These are phyloP conservation scores for Yarrowia sp. DNA, from an alignment of 805 yeast genomes.

Conservation along the genomic window DNA sequence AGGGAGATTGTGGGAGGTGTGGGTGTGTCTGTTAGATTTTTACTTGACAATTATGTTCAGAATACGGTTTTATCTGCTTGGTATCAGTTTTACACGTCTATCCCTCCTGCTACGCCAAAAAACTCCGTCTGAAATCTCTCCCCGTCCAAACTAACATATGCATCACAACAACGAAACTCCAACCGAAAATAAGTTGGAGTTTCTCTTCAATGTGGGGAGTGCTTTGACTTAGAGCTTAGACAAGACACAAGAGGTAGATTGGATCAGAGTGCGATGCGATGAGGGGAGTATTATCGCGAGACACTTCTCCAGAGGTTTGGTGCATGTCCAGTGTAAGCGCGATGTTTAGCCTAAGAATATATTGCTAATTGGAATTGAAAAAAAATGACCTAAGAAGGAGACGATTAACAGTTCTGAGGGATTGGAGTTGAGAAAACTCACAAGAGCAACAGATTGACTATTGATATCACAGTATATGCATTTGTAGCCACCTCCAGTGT, in stretches of 20 bases:
- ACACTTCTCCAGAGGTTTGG: no score
- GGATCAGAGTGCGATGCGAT: slow-evolving; percentile 22
- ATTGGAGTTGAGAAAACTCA: no score
- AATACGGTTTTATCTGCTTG: no score
- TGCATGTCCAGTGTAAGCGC: no score
- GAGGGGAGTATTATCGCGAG: no score
- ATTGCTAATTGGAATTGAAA: no score
- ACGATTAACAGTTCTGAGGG: no score
- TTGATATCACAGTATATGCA: no score
- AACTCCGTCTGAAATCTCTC: background rate
- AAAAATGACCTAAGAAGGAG: no score
- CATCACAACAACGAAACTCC: slow-evolving; percentile 36
- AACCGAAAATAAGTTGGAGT: slow-evolving; percentile 32
- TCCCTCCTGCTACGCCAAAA: background rate
- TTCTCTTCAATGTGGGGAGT: slow-evolving; percentile 16
- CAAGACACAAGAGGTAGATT: slow-evolving; percentile 22
- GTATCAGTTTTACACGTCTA: background rate
- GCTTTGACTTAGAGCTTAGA: slow-evolving; percentile 24
- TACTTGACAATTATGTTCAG: background rate
- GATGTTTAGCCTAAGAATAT: no score
- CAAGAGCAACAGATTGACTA: no score
- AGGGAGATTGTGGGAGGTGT: background rate
- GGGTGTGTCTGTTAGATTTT: background rate
- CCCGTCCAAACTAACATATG: slow-evolving; percentile 2
- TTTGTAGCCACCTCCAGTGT: no score